Base-by-base conservation (phyloP, 768 basidiomycete species). In the Strobilomyces dryophilus region DNA sequence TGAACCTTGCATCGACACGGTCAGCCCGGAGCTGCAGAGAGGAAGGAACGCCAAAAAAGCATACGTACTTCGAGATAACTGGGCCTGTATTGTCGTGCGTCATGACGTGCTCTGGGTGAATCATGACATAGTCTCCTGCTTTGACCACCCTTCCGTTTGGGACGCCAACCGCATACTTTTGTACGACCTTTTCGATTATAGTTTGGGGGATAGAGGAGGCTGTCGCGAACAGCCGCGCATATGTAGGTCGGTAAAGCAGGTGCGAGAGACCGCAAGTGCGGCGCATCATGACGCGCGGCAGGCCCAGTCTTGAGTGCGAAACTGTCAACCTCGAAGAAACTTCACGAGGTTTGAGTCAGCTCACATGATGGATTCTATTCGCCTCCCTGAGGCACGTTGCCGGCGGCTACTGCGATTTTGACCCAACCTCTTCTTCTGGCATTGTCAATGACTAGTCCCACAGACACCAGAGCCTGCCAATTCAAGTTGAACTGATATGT, bases 51-150 rank as follows among this genome's bases (percentile, higher is more conserved):
- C 15, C 35, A 41, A 36, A 49, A 43, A 3, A 51, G 41, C 4
- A 24, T 24, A 37, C 87, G 65, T 66, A 94, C 94, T 98, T 99
- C 67, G 89, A 86, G 55, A 99, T 95, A 57, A 99, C 95, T 8
- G 97, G 95, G 0, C 94, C 97, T 12, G 97, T 99, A 67, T 98
- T 98, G 65, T 99, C 97, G 59, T 95, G 93, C 10, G 92, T 95
- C 92, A 95, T 95, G 61, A 98, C 94, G 80, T 98, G 93, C 67
- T 98, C 87, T 21, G 97, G 97, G 39, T 84, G 83, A 73, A 99
- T 97, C 95, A 98, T 99, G 36, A 98, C 94, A 84, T 98, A 98
- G 84, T 99, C 97, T 14, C 95, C 97, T 35, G 94, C 91, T 61
- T 83, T 85, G 60, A 98, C 90, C 15, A 77, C 74, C 67, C 87